Evolutionary conservation across 768 basidiomycete genomes (phyloP).

Genomic region (Suillus lakei): DNA sequence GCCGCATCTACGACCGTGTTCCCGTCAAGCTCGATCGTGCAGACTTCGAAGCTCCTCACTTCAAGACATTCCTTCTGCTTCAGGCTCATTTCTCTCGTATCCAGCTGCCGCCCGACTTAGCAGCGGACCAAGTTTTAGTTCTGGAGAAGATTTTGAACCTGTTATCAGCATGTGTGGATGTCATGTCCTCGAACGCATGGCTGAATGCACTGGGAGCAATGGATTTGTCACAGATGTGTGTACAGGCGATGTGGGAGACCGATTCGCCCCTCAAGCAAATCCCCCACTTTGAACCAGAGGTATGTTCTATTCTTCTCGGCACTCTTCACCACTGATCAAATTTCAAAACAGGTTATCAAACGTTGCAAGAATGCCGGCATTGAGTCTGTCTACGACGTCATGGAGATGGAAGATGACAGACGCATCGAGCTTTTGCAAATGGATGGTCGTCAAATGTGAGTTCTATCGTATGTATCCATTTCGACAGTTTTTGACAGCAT

Average conservation of each 20-base stretch:
- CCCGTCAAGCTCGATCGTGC: constrained; percentile 88
- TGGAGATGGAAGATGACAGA: constrained; percentile 97
- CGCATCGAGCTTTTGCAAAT: constrained; percentile 83
- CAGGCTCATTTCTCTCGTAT: constrained; percentile 97
- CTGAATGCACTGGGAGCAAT: constrained; percentile 93
- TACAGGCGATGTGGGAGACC: constrained; percentile 97
- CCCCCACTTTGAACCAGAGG: constrained; percentile 93
- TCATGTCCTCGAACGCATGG: constrained; percentile 98
- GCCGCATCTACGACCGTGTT: constrained; percentile 93
- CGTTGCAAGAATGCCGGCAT: constrained; percentile 83
- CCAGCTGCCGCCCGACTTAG: constrained; percentile 90
- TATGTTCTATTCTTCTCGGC: constrained; percentile 37
- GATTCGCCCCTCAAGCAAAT: constrained; percentile 96
- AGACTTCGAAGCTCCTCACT: constrained; percentile 94
- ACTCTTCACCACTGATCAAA: background rate
- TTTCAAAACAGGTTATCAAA: constrained; percentile 62
- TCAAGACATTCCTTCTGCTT: constrained; percentile 96
- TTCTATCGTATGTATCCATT: constrained; percentile 14
- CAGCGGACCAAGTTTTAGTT: constrained; percentile 87
- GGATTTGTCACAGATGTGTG: constrained; percentile 99
- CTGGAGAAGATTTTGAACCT: constrained; percentile 91
- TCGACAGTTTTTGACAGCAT: background rate
- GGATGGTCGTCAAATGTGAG: constrained; percentile 86
- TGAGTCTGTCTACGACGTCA: constrained; percentile 94
- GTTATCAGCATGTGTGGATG: constrained; percentile 94